These are phyloP conservation scores for Hibiscus trionum DNA, from an alignment of 345 rosid genomes.

Conservation along the genomic window DNA sequence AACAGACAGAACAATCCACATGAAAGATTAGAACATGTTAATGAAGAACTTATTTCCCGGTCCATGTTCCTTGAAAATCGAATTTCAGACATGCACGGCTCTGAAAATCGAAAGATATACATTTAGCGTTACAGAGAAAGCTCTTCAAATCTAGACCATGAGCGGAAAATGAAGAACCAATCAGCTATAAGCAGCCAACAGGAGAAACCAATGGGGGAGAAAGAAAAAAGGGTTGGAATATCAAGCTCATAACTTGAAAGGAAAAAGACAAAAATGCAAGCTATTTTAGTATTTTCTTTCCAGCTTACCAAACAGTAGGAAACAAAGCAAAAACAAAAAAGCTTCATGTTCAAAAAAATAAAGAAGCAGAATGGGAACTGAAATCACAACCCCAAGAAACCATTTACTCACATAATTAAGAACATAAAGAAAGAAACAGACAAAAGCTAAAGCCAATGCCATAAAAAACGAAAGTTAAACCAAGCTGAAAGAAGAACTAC, in stretches of 20 bases:
- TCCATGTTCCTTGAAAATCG: background rate
- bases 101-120: background rate
- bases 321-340: constrained; percentile 23
- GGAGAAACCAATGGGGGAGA: background rate
- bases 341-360: constrained; percentile 38
- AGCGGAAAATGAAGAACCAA: constrained; percentile 10
- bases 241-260: constrained; percentile 20
- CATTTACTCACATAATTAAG: background rate
- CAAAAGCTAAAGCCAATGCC: constrained; percentile 22
- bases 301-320: constrained; percentile 46
- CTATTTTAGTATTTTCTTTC: constrained; percentile 11
- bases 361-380: constrained; percentile 16
- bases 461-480: constrained; percentile 5
- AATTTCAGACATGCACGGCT: constrained; percentile 11
- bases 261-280: constrained; percentile 34
- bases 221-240: constrained; percentile 19
- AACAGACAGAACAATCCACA: background rate
- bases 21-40: background rate
- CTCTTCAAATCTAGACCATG: constrained; percentile 4
- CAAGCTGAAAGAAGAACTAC: constrained; percentile 8
- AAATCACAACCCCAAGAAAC: background rate
- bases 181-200: constrained; percentile 1
- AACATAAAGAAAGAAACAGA: background rate
- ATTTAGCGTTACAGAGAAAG: background rate
- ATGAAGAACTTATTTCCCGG: background rate